Base-by-base conservation (phyloP, 495 filamentous ascomycete genomes). In the Choiromyces venosus region DNA sequence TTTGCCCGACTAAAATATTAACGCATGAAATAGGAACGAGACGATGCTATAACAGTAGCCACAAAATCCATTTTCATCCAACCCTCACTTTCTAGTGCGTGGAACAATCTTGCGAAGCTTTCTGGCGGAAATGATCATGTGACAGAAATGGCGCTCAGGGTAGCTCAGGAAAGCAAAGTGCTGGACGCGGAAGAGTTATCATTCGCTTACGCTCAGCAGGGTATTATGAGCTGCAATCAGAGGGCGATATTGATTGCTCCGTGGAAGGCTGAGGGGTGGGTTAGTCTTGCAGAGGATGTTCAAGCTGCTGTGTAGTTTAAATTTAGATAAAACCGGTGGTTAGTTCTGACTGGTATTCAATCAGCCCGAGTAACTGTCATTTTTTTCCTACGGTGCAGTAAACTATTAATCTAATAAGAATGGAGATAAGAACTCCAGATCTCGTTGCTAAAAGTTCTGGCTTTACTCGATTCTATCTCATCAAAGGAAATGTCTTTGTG, bases 171-270 rank as follows among this genome's bases (percentile, higher is more conserved):
- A 76, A 87, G 84, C 64, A 90, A 92, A 3, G 84, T 87, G 37
- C 83, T 96, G 37, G 87, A 85, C 10, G 88, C 91, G 21, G 86
- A 86, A 33, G 90, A 91, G 71, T 83, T 98, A 68, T 89, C 91
- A 19, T 82, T 85, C 79, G 91, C 91, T n/a, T 92, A 91, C 84
- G 88, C 91, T 2, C 91, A 92, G 14, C 91, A 91, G 12, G 89
- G 90, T 35, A 88, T 85, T 68, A 84, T 88, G 18, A 86, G 85
- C 42, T 92, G 95, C 84, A 91, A 91, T 35, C 89, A 96, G 82
- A 86, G 86, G 73, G 91, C 90, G 39, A 86, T 95, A 69, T 87
- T 95, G 85, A 78, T 95, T 68, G 90, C 94, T 37, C 96, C 95
- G 36, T 97, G 93, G 93, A 85, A 80, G 67, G 81, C 74, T 46